phyloP scores from a whole-genome alignment of 495 filamentous ascomycete genomes.

The Penicillium macrosclerotiorum region DNA sequence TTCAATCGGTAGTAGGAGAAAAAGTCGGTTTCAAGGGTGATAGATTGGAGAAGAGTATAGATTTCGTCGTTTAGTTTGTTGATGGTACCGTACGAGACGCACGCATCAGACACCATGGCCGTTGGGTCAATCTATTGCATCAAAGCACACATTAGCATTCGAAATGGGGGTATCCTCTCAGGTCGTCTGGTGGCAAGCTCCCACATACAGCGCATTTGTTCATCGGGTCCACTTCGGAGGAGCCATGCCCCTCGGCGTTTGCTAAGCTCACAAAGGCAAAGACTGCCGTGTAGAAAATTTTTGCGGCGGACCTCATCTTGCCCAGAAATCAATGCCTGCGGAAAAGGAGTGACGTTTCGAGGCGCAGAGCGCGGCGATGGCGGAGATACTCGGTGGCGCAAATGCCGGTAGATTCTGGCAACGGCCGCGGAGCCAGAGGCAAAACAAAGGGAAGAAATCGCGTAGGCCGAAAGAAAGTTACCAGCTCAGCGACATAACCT shows the following conservation, averaged over 20 bases:
- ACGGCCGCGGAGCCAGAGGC: slow-evolving; percentile 2
- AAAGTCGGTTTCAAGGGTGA: slow-evolving; percentile 89
- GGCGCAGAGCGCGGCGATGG: not conserved
- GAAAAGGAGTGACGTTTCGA: not conserved
- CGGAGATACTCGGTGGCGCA: slow-evolving; percentile 1
- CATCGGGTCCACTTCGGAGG: slow-evolving; percentile 38
- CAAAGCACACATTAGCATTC: slow-evolving; percentile 5
- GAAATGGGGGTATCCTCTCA: not conserved
- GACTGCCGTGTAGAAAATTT: slow-evolving; percentile 71
- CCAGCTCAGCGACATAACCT: not conserved
- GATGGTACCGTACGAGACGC: slow-evolving; percentile 86
- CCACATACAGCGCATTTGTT: slow-evolving; percentile 65
- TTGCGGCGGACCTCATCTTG: slow-evolving; percentile 64
- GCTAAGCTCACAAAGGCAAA: slow-evolving; percentile 66
- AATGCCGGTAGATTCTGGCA: not conserved
- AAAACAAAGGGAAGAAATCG: not conserved
- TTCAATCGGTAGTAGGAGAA: slow-evolving; percentile 97
- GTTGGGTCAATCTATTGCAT: slow-evolving; percentile 57
- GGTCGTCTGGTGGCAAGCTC: not conserved
- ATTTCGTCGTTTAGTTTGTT: slow-evolving; percentile 77
- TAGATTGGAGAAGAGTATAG: slow-evolving; percentile 72
- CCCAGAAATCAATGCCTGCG: not conserved
- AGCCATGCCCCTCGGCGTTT: slow-evolving; percentile 34
- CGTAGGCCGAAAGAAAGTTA: not conserved
- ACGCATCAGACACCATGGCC: slow-evolving; percentile 78